Percentiles rank a stretch among this genome's conserved stretches.
These are phyloP conservation scores for Parathielavia hyrcaniae DNA, from an alignment of 495 filamentous ascomycete species.

Conservation along the genomic window DNA sequence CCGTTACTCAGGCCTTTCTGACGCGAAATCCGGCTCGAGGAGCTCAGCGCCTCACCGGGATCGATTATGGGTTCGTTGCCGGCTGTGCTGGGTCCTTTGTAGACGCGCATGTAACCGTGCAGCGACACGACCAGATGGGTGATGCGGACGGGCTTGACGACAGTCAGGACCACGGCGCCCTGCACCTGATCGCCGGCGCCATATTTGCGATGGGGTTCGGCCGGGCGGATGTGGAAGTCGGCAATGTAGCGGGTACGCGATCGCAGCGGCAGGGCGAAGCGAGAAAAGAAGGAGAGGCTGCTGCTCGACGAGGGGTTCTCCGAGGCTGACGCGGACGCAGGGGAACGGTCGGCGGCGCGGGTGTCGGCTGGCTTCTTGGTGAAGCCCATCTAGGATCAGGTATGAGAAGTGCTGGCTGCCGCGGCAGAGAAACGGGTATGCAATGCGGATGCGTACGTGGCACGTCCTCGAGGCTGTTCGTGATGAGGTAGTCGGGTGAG, in stretches of 20 bases:
- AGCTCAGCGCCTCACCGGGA: constrained; percentile 36
- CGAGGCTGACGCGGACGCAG: constrained; percentile 23
- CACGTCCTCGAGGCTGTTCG: constrained; percentile 12
- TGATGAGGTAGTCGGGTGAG: neutral
- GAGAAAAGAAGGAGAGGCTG: constrained; percentile 41
- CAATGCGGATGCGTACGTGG: constrained; percentile 3
- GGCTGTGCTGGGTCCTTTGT: constrained; percentile 62
- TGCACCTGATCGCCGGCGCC: constrained; percentile 55
- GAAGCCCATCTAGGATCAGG: constrained; percentile 33
- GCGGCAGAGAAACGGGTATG: constrained; percentile 4
- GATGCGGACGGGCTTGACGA: constrained; percentile 74
- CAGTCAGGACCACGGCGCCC: constrained; percentile 73
- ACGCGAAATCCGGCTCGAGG: constrained; percentile 46
- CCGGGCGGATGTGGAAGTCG: constrained; percentile 74
- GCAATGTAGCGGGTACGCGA: constrained; percentile 62
- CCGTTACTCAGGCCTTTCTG: constrained; percentile 74
- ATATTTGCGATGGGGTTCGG: constrained; percentile 86
- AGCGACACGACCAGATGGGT: constrained; percentile 86
- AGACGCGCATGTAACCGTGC: constrained; percentile 84
- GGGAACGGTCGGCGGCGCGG: constrained; percentile 28
- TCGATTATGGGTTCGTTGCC: constrained; percentile 51
- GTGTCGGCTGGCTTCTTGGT: constrained; percentile 31
- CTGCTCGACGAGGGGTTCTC: constrained; percentile 31
- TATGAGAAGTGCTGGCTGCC: constrained; percentile 14
- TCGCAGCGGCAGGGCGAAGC: constrained; percentile 52